Percentiles rank a stretch among this genome's conserved stretches.
phyloP scores from a whole-genome alignment of 805 yeast genomes.

The Spencermartinsiella europaea region DNA sequence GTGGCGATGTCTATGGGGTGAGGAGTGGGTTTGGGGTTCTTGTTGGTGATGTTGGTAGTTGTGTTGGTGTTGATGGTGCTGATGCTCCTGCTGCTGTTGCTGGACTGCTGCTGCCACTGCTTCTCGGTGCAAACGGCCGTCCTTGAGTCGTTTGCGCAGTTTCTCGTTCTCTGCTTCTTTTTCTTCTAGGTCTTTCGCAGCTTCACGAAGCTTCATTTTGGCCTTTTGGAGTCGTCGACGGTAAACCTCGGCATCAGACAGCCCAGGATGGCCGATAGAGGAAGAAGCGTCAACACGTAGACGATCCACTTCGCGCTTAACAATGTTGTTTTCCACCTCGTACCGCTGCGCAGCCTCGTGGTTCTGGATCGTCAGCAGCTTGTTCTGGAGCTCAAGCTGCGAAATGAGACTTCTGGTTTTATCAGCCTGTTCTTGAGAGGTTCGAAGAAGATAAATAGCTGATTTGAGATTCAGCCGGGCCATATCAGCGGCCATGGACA shows the following conservation, averaged over 20 bases:
- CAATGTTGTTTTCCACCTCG: slow-evolving; percentile 44
- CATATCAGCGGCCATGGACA: background rate
- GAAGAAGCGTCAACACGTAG: slow-evolving; percentile 33
- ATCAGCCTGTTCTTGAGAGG: slow-evolving; percentile 1
- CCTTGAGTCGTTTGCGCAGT: slow-evolving; percentile 34
- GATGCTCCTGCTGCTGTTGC: slow-evolving; percentile 8
- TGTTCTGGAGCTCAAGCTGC: slow-evolving; percentile 29
- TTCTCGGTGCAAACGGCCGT: slow-evolving; percentile 13
- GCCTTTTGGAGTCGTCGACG: slow-evolving; percentile 37
- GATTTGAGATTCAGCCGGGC: slow-evolving; percentile 1
- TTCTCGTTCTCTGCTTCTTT: slow-evolving; percentile 43
- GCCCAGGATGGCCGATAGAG: slow-evolving; percentile 4
- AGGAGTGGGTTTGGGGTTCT: slow-evolving; percentile 14
- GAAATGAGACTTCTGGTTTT: background rate
- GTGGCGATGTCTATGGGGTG: slow-evolving; percentile 8
- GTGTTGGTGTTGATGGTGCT: slow-evolving; percentile 3
- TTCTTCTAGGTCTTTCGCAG: slow-evolving; percentile 39
- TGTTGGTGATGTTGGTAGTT: no score
- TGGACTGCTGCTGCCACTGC: slow-evolving; percentile 12
- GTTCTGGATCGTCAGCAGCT: slow-evolving; percentile 40
- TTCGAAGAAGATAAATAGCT: background rate
- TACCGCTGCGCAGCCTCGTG: slow-evolving; percentile 42
- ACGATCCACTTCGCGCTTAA: slow-evolving; percentile 43
- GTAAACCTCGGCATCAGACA: slow-evolving; percentile 31
- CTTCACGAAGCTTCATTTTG: slow-evolving; percentile 41